Percentiles rank a stretch among this genome's conserved stretches.
These are phyloP conservation scores for Craspedostauros australis DNA, from an alignment of 108 stramenopile genomes.

Conservation along the genomic window DNA sequence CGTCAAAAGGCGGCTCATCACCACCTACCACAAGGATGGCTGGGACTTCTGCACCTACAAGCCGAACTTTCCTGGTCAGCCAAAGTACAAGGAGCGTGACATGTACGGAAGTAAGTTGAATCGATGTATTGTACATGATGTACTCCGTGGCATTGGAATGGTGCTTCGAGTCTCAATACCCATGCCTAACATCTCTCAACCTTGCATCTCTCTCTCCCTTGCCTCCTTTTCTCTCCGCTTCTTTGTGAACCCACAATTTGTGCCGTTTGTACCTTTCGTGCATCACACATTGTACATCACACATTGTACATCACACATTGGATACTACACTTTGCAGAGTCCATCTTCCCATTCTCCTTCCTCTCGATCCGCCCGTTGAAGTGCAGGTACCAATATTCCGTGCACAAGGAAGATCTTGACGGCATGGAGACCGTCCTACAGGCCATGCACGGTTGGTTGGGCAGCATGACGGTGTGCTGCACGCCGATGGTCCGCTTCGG, in stretches of 20 bases:
- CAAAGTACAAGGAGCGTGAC: constrained; percentile 32
- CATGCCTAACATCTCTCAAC: too few relatives aligned
- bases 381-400: constrained; percentile 24
- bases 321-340: constrained; percentile 16
- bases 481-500: constrained; percentile 35
- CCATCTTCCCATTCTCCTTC: constrained; percentile 36
- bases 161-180: too few relatives aligned
- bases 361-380: constrained; percentile 22
- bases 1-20: constrained; percentile 33
- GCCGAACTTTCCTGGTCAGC: constrained; percentile 35
- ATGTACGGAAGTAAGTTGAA: constrained; percentile 23
- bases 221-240: not conserved
- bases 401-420: constrained; percentile 25
- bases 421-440: constrained; percentile 13
- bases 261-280: too few relatives aligned
- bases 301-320: too few relatives aligned
- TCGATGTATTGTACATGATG: not conserved
- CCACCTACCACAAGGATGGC: constrained; percentile 34
- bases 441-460: constrained; percentile 39
- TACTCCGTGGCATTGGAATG: too few relatives aligned
- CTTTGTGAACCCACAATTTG: not conserved
- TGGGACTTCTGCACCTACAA: constrained; percentile 45
- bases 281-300: too few relatives aligned
- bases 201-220: not conserved
- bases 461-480: constrained; percentile 44